These are phyloP conservation scores for Entomortierella beljakovae DNA, from an alignment of 192 early-diverging fungal genomes.

Conservation along the genomic window DNA sequence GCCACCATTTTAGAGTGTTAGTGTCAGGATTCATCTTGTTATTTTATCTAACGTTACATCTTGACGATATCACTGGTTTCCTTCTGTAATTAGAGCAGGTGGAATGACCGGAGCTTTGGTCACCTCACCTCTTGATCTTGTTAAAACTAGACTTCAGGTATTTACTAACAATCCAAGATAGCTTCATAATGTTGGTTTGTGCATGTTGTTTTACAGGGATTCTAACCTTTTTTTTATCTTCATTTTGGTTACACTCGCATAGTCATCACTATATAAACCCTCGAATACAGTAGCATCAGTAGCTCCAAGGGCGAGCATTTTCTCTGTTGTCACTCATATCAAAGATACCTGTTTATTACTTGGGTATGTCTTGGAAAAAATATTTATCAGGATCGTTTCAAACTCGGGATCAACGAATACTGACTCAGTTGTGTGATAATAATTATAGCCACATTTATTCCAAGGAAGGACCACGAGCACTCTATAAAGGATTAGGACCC, in stretches of 20 bases:
- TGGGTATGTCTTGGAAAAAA: conserved; percentile 39
- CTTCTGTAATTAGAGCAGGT: conserved; percentile 60
- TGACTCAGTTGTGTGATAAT: not conserved
- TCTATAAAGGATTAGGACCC: conserved; percentile 96
- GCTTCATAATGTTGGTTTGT: not conserved
- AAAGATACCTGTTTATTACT: conserved; percentile 61
- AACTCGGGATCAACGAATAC: not conserved
- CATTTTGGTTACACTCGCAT: not conserved
- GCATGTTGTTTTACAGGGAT: not conserved
- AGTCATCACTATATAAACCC: conserved; percentile 45
- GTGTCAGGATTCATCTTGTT: too few relatives aligned
- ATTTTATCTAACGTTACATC: not conserved
- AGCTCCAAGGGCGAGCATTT: conserved; percentile 19
- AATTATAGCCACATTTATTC: conserved; percentile 67
- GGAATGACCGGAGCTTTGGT: conserved; percentile 87
- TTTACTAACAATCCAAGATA: not conserved
- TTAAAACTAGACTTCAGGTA: conserved; percentile 94
- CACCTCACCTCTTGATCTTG: conserved; percentile 94
- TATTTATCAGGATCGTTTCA: not conserved
- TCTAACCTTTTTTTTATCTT: not conserved
- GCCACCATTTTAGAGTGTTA: not conserved
- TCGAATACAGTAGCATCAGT: conserved; percentile 16
- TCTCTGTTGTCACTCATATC: conserved; percentile 60
- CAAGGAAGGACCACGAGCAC: conserved; percentile 83
- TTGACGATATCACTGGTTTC: not conserved